phyloP scores from a whole-genome alignment of 768 basidiomycete genomes.

The Pleurotus eryngii region DNA sequence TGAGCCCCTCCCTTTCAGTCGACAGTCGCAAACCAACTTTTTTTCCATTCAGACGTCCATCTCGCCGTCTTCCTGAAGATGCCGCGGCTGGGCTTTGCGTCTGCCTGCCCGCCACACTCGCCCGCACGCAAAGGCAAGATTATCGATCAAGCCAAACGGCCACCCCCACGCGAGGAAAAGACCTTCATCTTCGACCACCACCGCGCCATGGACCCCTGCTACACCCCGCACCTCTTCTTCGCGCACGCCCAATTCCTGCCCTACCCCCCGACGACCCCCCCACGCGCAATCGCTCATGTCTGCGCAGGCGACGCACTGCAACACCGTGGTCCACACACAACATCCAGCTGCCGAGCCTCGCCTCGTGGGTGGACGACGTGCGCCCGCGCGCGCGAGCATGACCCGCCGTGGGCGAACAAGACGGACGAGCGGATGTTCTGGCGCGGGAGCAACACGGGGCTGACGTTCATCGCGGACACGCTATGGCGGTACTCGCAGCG shows the following conservation, averaged over 20 bases:
- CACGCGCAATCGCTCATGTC: constrained; percentile 30
- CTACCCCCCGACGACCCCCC: constrained; percentile 32
- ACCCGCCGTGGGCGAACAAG: constrained; percentile 63
- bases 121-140: constrained; percentile 24
- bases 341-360: constrained; percentile 39
- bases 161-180: constrained; percentile 18
- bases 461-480: constrained; percentile 28
- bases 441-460: constrained; percentile 73
- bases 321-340: constrained; percentile 42
- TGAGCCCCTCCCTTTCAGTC: constrained; percentile 16
- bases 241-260: constrained; percentile 44
- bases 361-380: constrained; percentile 35
- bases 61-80: constrained; percentile 13
- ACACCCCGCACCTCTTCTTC: constrained; percentile 33
- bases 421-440: constrained; percentile 54
- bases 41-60: constrained; percentile 16
- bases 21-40: neutral
- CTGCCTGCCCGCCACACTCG: constrained; percentile 28
- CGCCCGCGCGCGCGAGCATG: constrained; percentile 33
- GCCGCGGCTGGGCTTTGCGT: constrained; percentile 20
- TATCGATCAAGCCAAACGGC: constrained; percentile 19
- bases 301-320: constrained; percentile 43
- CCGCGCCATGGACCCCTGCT: constrained; percentile 40
- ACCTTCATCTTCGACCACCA: constrained; percentile 44
- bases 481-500: constrained; percentile 49